Evolutionary conservation across 2,329 filamentous ascomycete genomes (phyloP), one percentile per base, ranked within the genome.

Genomic region (Nannizziopsis arthrosporioides): DNA sequence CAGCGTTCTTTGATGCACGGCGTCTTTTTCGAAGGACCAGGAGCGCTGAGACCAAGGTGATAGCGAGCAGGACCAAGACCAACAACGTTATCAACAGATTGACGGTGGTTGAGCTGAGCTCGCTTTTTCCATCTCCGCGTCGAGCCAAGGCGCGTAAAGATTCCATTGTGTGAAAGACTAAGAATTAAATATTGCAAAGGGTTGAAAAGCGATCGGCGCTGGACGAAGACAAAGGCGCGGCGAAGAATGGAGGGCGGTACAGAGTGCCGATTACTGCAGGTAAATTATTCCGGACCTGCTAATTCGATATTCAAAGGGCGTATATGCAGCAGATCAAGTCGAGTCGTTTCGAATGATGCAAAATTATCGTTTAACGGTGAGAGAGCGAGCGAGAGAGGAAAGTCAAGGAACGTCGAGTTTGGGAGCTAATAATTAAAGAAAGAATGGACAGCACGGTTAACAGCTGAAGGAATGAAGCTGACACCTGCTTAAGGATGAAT

Each of bases 61-160:
- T 73, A 51, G 76, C 80, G 58, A 90, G 67, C 57, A 93, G 78
- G 57, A 90, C 71, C 40, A 98, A 73, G 54, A 82, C 81, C 57
- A 96, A 73, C 48, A 96, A 76, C 50, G 79, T 76, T 58, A 94
- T 84, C 63, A 94, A 72, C 38, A 94, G 77, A 61, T 86, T 81
- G 64, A 89, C 73, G 70, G 84, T 80, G 40, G 76, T 74, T 34
- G 69, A 68, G 52, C 73, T 77, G 56, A 84, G 69, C 55, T 74
- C 71, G 51, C 63, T 62, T 51, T 68, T 59, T 51, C 67, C 68
- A 57, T 66, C 57, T 48, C 72, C 68, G 55, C 79, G 76, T 60
- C 68, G 65, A 57, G 74, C 69, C 55, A 82, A 60, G 48, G 62
- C 57, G 47, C 61, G 65, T 54, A 75, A 56, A 39, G 63, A 55